Base-by-base conservation (phyloP, 1,284 basidiomycete species). In the Pascua sp. region DNA sequence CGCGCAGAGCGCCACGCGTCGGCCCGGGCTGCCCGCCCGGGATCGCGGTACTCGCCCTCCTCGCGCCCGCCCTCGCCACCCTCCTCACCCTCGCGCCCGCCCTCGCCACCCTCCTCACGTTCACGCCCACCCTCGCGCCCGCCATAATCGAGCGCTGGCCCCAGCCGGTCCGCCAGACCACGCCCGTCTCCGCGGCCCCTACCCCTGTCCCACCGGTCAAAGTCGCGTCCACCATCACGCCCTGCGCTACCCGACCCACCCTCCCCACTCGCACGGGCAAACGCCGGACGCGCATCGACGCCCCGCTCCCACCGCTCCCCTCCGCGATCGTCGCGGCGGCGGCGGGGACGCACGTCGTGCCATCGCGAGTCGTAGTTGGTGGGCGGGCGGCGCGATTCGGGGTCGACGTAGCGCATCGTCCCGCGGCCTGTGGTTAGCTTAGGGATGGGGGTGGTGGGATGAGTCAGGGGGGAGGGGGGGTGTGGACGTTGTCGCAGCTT, bases 331-430 rank as follows among this genome's bases (percentile, higher is more conserved):
- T 36, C 47, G 16, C 54, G 49, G 17, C 56, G 54, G 58, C 38
- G 39, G 17, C 61, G 55, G 7, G 66, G 36, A 13, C 64, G 62
- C 32, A 52, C 55, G 51, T 70, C 68, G 16, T 61, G 62, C 7
- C 45, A 42, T 2, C 69, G 63, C 1, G 67, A 53, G 56, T 66
- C 62, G 57, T 61, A 72, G 57, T 75, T 72, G 0, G 55, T 38
- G 9, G 68, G 67, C 32, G 66, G 49, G 13, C 49, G 51, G 5
- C 61, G 40, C 2, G 67, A 56, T 51, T 78, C 77, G 0, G 75
- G 77, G 56, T 78, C 77, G 12, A 72, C 62, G 59, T 74, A 78
- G 1, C 73, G 66, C 77, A 78, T 78, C 10, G 71, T 52, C 2
- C 77, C 77, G 44, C 77, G 71, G 10, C 76, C 76, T 77, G 49